phyloP scores from a whole-genome alignment of 495 filamentous ascomycete genomes.

The Podospora fimiseda region DNA sequence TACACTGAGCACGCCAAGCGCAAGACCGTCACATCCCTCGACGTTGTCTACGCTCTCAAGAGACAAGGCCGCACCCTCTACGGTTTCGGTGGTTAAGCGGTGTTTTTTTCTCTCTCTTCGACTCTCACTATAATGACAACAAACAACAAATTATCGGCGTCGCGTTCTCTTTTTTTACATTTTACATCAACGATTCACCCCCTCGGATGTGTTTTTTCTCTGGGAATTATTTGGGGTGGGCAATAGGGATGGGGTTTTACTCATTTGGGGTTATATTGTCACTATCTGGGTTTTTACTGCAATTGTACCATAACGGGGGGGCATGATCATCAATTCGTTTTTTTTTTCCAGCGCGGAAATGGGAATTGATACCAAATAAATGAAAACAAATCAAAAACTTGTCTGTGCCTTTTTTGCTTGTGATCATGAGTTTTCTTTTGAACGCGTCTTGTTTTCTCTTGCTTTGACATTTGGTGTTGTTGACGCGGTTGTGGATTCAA shows the following conservation, averaged over 20 bases:
- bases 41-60: constrained; percentile 93
- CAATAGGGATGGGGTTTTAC: too few species aligned
- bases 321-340: neutral
- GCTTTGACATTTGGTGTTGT: too few species aligned
- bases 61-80: constrained; percentile 91
- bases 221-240: neutral
- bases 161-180: too few species aligned
- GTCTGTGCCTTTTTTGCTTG: neutral
- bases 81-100: constrained; percentile 87
- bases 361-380: neutral
- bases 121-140: neutral
- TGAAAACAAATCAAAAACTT: neutral
- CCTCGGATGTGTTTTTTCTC: too few species aligned
- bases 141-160: neutral
- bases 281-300: neutral
- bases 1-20: constrained; percentile 97
- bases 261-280: neutral
- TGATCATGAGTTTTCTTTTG: neutral
- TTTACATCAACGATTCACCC: too few species aligned
- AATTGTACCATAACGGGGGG: neutral
- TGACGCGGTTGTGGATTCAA: too few species aligned
- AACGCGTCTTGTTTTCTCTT: too few species aligned
- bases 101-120: neutral
- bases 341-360: neutral
- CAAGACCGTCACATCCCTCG: constrained; percentile 93